Evolutionary conservation across 2,329 filamentous ascomycete species (phyloP), one percentile per base, ranked within the genome.

Genomic region (Spiromastix sp.): DNA sequence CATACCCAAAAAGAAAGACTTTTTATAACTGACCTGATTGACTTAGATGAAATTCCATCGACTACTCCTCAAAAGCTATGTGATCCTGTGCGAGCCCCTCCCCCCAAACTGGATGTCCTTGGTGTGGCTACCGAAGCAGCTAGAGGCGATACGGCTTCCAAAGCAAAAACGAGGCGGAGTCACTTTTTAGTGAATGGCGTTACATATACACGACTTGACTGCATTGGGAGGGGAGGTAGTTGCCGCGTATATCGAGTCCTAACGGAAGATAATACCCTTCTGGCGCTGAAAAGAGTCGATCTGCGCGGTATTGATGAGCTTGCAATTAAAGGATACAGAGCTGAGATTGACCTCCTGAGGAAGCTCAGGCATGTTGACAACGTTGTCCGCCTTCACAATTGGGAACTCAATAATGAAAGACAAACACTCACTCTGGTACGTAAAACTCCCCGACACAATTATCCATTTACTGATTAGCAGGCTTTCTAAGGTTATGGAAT

Each of bases 191-290:
- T 94, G 42, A 93, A 93, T 52, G 83, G 83, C 36, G 86, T 85
- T 52, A 72, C 77, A 26, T 94, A 89, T 52, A 85, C 82, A 12
- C 72, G 85, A 32, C 72, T 93, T 43, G 85, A 91, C 54, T 80
- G 79, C 45, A 75, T 94, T 42, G 86, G 86, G 8, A 77, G 84
- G 41, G 86, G 86, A 40, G 86, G 86, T 18, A 91, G 83, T 46
- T 84, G 79, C 39, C 85, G 87, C 52, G 86, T 94, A 3, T 93
- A 89, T 57, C 77, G 83, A 31, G 86, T 94, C 22, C 86, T 87
- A 62, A 85, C 85, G 0, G 86, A 93, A 56, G 93, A 91, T 52
- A 83, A 81, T 49, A 85, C 83, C 54, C 81, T 89, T 61, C 83
- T 89, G 56, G 86, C 86, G 1, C 62, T 93, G 47, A 94, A 94